Base-by-base conservation (phyloP, 2,329 filamentous ascomycete species). In the Apiospora rasikravindrae region DNA sequence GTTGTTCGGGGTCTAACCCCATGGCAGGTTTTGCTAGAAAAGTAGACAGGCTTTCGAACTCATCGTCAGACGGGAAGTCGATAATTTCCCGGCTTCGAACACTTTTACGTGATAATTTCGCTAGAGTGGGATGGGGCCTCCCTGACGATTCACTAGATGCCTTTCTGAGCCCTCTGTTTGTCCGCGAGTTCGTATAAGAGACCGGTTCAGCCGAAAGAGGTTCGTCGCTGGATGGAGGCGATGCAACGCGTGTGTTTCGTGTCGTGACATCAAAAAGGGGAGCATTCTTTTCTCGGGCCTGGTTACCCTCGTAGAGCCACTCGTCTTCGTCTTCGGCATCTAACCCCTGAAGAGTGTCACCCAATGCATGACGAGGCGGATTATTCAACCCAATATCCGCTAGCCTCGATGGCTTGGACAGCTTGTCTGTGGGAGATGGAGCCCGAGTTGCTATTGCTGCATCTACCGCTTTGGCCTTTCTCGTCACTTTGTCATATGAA, bases 1-100 rank as follows among this genome's bases (percentile, higher is more conserved):
- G 57, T 64, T 64, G 57, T 40, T 40, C 33, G 11, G 22, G 22
- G 22, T 7, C 29, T n/a, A 40, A 19, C 57, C 16, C 8, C 11
- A 8, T 16, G 22, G 33, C n/a, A 19, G 33, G 22, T 22, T 64
- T 64, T 40, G 19, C 33, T 40, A 64, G 10, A n/a, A 64, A 64
- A 7, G 33, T n/a, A 64, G 57, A 64, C 29, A 40, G 40, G 67
- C 47, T 37, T 22, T 71, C 69, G 40, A 74, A 72, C 24, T 78
- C 76, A 57, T 80, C 78, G 16, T 78, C 76, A 71, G 78, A 79
- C 44, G 76, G 51, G 29, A 80, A 73, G 13, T 79, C 80, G 45
- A 81, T 81, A 7, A 81, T 71, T 53, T 81, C 80, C 64, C 74
- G 80, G 47, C 78, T 81, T 45, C 78, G 77, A 57, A 81, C 76